Evolutionary conservation across 78 protist genomes (phyloP), one percentile per base, ranked within the genome.

Genomic region (Parvularia atlantis): DNA sequence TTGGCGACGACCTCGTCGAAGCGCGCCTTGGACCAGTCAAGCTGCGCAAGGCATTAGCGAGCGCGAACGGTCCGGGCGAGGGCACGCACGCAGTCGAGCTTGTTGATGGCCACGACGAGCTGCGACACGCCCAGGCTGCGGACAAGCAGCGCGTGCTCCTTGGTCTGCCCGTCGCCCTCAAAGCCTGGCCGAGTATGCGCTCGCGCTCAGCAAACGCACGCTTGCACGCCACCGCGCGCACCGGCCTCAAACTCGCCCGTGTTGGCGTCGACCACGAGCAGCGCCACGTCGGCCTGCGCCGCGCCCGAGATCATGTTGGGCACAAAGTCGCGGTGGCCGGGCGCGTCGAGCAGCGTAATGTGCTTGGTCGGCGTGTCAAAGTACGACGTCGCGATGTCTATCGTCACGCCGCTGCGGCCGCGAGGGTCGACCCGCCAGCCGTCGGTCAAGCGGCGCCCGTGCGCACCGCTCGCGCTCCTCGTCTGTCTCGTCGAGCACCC

Each of bases 261-360:
- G 16, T 69, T 28, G 16, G 94, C 92, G 67, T 79, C 70, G n/a
- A 95, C 84, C 28, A 97, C 92, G 16, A 96, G 57, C 4, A 95
- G 28, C 3, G 90, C 97, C 5, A 71, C 92, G 35, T 96, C 97
- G 24, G 98, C 98, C 59, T 89, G 98, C 7, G 93, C 63, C 1
- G 95, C 90, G 33, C 98, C 98, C 11, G 85, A 57, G 46, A 92
- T 89, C 97, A 90, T 93, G 71, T 86, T 86, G 22, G 93, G 93
- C 2, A 97, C 83, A 62, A 93, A 97, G 58, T 96, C 99, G 1
- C 85, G 44, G 73, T 97, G 99, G 14, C 99, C 99, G 31, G 99
- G 99, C 11, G 99, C 95, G 53, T 97, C 99, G 33, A 97, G 70
- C 26, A 95, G 62, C n/a, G 95, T 85, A 35, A 97, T 73, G n/a